Evolutionary conservation across 75 land plant species (phyloP).

Genomic region (Pinus albicaulis): DNA sequence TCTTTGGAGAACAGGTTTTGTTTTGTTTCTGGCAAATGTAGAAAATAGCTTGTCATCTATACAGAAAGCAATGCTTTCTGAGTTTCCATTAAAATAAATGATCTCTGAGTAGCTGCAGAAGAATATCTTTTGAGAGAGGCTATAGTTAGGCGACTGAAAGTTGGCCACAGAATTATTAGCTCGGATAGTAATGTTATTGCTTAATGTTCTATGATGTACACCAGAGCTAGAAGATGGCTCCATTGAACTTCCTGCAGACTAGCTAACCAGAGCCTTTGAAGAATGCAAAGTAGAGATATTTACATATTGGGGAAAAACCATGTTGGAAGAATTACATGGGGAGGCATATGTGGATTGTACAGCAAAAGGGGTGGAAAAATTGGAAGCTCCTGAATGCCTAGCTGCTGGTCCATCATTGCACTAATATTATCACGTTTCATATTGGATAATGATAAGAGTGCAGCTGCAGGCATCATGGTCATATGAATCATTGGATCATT

Average conservation of each 20-base stretch:
- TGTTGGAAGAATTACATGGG: background rate
- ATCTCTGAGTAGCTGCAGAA: background rate
- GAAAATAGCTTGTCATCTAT: no score
- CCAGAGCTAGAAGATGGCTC: background rate
- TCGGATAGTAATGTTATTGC: background rate
- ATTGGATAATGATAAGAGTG: background rate
- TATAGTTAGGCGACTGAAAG: background rate
- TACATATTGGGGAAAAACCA: background rate
- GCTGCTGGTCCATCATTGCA: background rate
- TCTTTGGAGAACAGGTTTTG: no score
- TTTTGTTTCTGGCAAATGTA: no score
- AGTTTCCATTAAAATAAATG: background rate
- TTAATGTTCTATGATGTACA: background rate
- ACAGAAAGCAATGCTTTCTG: no score
- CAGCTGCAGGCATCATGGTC: background rate
- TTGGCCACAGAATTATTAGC: background rate
- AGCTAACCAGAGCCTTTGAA: background rate
- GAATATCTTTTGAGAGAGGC: background rate
- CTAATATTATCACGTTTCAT: background rate
- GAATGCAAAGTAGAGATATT: background rate
- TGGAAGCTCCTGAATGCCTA: background rate
- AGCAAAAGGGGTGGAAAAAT: background rate
- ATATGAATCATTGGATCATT: slow-evolving; percentile 6
- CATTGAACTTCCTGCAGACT: background rate
- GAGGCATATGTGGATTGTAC: background rate